Evolutionary conservation across 2,329 filamentous ascomycete species (phyloP).

Genomic region (Cadophora sp.): DNA sequence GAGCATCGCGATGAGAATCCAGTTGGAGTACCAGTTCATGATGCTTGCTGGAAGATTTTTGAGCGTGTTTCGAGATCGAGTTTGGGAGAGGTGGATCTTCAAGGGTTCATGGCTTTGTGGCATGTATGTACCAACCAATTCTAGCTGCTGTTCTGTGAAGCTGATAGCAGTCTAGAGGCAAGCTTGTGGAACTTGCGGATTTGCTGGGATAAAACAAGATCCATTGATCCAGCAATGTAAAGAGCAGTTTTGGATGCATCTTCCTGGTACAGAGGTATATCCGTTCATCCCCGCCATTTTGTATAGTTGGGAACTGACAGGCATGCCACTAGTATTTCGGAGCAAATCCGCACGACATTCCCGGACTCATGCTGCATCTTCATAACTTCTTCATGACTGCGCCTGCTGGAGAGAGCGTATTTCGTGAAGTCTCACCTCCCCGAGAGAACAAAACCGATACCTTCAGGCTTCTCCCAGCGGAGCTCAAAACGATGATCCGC

Average conservation of each 20-base stretch:
- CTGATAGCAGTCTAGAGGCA: neutral
- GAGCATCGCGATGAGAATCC: neutral
- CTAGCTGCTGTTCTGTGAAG: neutral
- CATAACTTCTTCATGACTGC: neutral
- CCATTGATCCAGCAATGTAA: neutral
- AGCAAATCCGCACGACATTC: neutral
- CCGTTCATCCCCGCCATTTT: neutral
- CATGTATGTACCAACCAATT: neutral
- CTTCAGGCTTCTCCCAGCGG: slow-evolving; percentile 1
- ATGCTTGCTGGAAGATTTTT: neutral
- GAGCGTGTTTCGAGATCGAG: neutral
- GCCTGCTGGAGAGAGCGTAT: neutral
- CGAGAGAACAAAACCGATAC: slow-evolving; percentile 2
- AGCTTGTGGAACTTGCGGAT: neutral
- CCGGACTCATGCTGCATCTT: neutral
- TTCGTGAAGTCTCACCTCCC: neutral
- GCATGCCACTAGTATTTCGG: neutral
- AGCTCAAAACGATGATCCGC: slow-evolving; percentile 17
- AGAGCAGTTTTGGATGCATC: neutral
- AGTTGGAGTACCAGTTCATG: neutral
- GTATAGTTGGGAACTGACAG: neutral
- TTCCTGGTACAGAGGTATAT: neutral
- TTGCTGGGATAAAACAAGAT: neutral
- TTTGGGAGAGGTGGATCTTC: neutral
- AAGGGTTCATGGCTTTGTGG: neutral